Base-by-base conservation (phyloP, 2,329 filamentous ascomycete species). In the Davidsoniella australis region DNA sequence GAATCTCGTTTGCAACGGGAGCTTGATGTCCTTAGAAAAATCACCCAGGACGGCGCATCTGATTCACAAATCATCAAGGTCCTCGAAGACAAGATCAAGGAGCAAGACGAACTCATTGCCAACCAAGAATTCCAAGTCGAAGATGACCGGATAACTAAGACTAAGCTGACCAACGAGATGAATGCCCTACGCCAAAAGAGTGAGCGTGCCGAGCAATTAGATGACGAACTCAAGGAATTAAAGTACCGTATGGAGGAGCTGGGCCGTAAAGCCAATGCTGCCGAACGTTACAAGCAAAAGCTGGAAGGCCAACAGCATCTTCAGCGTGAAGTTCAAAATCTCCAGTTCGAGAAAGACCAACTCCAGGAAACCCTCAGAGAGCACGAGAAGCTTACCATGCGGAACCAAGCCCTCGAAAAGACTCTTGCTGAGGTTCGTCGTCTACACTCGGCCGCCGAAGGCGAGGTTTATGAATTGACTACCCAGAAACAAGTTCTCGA, bases 21-120 rank as follows among this genome's bases (percentile, higher is more conserved):
- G 59, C 67, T 72, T 7, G 69, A 70, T 58, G 62, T 72, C 49
- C 59, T 73, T 47, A 60, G 67, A 55, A 66, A 69, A 57, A 62
- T 74, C 64, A 64, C 68, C 60, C 56, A 68, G 62, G 64, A 75
- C 65, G 65, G 75, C 59, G 63, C 67, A 61, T 67, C 66, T 61
- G 73, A 65, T 59, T 70, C 65, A 18, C 67, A 71, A 49, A 64
- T 70, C 45, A 70, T 76, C 54, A 66, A 67, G 62, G 63, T 69
- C 53, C 64, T 82, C 56, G 68, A 79, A 56, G 64, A 66, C 41
- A 72, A 73, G 55, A 66, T 80, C 20, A 72, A 73, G 39, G 76
- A 85, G 56, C 78, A 82, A 57, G 79, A 85, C 60, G 72, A 80
- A 51, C 68, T 85, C 45, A 87, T 88, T 58, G 76, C 78, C 38